phyloP scores from a whole-genome alignment of 2,329 filamentous ascomycete species.

The Pseudodiploospora longispora region DNA sequence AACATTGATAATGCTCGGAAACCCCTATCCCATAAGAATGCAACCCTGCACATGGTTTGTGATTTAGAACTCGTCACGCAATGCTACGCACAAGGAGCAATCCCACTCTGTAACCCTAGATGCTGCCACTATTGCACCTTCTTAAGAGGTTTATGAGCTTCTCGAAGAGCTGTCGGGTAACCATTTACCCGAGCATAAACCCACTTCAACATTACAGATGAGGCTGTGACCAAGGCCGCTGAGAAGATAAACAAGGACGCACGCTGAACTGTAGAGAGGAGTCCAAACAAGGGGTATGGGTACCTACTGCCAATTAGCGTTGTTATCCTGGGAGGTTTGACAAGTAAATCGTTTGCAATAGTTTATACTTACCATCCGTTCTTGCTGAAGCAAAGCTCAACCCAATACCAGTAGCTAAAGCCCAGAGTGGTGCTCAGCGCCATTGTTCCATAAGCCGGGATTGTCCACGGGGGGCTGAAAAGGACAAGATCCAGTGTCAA shows the following conservation, averaged over 20 bases:
- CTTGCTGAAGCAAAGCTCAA: slow-evolving; percentile 60
- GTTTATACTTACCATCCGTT: slow-evolving; percentile 50
- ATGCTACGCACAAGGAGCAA: no score
- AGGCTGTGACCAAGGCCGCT: slow-evolving; percentile 62
- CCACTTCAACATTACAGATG: slow-evolving; percentile 61
- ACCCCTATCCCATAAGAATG: no score
- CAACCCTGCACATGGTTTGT: no score
- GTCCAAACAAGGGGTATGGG: slow-evolving; percentile 75
- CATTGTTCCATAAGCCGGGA: slow-evolving; percentile 51
- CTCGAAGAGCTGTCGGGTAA: slow-evolving; percentile 15
- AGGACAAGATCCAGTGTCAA: slow-evolving; percentile 58
- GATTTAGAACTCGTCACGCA: no score
- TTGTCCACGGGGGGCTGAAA: slow-evolving; percentile 65
- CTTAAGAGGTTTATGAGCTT: slow-evolving; percentile 22
- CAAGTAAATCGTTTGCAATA: no score
- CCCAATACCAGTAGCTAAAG: slow-evolving; percentile 68
- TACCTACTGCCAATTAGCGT: slow-evolving; percentile 45
- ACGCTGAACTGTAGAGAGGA: slow-evolving; percentile 58
- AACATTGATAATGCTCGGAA: no score
- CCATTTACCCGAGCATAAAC: slow-evolving; percentile 60
- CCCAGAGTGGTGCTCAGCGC: slow-evolving; percentile 50
- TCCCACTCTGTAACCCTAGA: no score
- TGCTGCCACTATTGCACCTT: slow-evolving; percentile 18
- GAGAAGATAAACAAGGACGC: slow-evolving; percentile 60
- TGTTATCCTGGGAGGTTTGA: no score